Conservation (phyloP, 2,329 filamentous ascomycete genomes). For the Onygenales sp. region DNA sequence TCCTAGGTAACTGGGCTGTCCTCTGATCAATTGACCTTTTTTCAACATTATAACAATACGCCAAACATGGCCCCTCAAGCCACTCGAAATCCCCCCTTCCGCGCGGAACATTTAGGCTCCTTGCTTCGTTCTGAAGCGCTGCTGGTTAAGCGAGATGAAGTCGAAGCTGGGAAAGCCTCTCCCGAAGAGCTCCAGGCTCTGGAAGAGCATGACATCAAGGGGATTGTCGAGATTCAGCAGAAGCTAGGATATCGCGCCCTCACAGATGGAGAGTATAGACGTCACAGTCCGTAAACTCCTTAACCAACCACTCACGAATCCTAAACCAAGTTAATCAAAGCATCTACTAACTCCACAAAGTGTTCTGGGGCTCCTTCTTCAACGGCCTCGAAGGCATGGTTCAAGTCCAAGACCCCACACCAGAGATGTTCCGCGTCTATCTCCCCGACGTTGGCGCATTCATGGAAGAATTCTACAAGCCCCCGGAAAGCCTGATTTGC, state of each 20-base stretch:
- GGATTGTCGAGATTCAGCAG: slow-evolving; percentile 56
- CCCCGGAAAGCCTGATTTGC: slow-evolving; percentile 48
- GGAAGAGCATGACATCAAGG: slow-evolving; percentile 57
- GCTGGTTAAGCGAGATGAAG: slow-evolving; percentile 47
- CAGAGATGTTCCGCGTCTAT: slow-evolving; percentile 48
- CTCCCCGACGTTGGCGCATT: slow-evolving; percentile 55
- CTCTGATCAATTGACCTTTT: too few species aligned
- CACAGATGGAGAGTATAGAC: slow-evolving; percentile 59
- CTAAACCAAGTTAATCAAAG: background rate
- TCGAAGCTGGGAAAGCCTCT: slow-evolving; percentile 46
- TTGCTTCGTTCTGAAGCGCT: slow-evolving; percentile 57
- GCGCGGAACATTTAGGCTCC: slow-evolving; percentile 64
- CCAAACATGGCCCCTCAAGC: slow-evolving; percentile 20
- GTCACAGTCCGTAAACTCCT: slow-evolving; percentile 27
- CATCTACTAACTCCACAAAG: slow-evolving; percentile 14
- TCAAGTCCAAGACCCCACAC: slow-evolving; percentile 38
- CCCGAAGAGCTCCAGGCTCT: slow-evolving; percentile 49
- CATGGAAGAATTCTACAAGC: slow-evolving; percentile 48
- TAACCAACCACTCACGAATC: background rate
- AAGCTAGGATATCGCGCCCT: slow-evolving; percentile 53
- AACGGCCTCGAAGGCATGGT: slow-evolving; percentile 46
- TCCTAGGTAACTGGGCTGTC: too few species aligned
- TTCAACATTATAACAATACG: background rate
- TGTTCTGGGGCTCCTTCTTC: slow-evolving; percentile 52
- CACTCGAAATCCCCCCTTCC: slow-evolving; percentile 49